phyloP scores from a whole-genome alignment of 2,329 filamentous ascomycete genomes.

The Phyllosticta ampelicida region DNA sequence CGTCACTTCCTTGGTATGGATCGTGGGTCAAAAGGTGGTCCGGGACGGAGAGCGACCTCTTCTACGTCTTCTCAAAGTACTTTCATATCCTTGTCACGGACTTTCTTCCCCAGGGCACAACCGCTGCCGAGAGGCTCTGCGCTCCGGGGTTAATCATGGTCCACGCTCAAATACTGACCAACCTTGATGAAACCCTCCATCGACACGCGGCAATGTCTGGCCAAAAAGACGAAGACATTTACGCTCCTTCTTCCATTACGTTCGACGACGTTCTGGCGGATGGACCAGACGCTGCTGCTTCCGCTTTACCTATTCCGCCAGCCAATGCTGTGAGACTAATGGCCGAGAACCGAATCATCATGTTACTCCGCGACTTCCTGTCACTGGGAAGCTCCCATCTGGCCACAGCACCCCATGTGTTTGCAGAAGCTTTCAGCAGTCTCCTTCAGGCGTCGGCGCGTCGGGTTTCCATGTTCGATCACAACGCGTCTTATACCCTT shows the following conservation, averaged over 20 bases:
- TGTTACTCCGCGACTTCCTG: slow-evolving; percentile 71
- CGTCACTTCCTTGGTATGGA: slow-evolving; percentile 72
- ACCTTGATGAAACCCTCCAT: slow-evolving; percentile 76
- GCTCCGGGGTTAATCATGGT: slow-evolving; percentile 71
- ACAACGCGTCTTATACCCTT: slow-evolving; percentile 75
- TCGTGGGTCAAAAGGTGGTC: slow-evolving; percentile 80
- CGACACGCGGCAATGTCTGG: slow-evolving; percentile 42
- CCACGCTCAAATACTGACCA: slow-evolving; percentile 68
- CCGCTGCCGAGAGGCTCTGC: slow-evolving; percentile 47
- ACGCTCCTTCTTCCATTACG: slow-evolving; percentile 37
- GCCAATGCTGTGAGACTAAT: slow-evolving; percentile 67
- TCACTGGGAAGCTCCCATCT: slow-evolving; percentile 47
- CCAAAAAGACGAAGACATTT: neutral
- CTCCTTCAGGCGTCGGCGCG: slow-evolving; percentile 65
- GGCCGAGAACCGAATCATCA: slow-evolving; percentile 78
- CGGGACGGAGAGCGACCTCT: slow-evolving; percentile 76
- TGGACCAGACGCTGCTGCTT: slow-evolving; percentile 54
- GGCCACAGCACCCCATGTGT: slow-evolving; percentile 52
- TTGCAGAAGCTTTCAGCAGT: slow-evolving; percentile 63
- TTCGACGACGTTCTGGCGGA: slow-evolving; percentile 56
- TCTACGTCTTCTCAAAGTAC: slow-evolving; percentile 86
- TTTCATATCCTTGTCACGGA: slow-evolving; percentile 71
- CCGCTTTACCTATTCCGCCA: slow-evolving; percentile 51
- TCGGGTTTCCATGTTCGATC: slow-evolving; percentile 69
- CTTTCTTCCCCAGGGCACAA: slow-evolving; percentile 36